A percentile compares a stretch with the other conserved stretches of the same genome.
Conservation (phyloP, 768 basidiomycete genomes). For the Asterophora lycoperdoides region DNA sequence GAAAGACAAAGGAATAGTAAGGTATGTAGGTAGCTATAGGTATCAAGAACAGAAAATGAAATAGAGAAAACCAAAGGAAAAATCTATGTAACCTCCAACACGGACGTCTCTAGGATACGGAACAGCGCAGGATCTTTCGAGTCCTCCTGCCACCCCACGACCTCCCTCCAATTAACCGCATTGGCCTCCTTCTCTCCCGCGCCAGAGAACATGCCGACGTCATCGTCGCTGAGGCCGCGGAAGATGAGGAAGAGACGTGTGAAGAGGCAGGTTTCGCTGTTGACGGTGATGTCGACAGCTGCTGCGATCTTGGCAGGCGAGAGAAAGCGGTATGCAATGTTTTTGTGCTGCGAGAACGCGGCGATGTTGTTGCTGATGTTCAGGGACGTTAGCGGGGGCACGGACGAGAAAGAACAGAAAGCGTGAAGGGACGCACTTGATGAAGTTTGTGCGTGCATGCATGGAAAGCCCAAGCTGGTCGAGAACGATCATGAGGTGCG, state of each 20-base stretch:
- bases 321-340: constrained; percentile 89
- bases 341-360: constrained; percentile 71
- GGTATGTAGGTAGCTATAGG: not conserved
- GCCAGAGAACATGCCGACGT: constrained; percentile 66
- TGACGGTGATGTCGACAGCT: constrained; percentile 86
- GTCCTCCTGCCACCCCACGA: constrained; percentile 77
- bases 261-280: constrained; percentile 76
- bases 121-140: constrained; percentile 72
- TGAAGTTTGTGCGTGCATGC: constrained; percentile 76
- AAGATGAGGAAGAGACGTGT: constrained; percentile 85
- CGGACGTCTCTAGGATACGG: constrained; percentile 74
- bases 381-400: not conserved
- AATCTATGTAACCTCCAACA: constrained; percentile 61
- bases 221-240: constrained; percentile 78
- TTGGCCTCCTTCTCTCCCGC: constrained; percentile 88
- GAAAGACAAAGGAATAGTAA: not conserved
- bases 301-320: constrained; percentile 74
- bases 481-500: constrained; percentile 76
- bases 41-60: not conserved
- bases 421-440: constrained; percentile 49
- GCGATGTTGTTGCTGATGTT: constrained; percentile 65
- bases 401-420: too few relatives aligned
- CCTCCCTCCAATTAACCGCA: constrained; percentile 72
- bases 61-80: not conserved
- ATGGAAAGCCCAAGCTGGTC: constrained; percentile 83